Evolutionary conservation across 2,329 filamentous ascomycete species (phyloP).

Genomic region (Periconia digitata): DNA sequence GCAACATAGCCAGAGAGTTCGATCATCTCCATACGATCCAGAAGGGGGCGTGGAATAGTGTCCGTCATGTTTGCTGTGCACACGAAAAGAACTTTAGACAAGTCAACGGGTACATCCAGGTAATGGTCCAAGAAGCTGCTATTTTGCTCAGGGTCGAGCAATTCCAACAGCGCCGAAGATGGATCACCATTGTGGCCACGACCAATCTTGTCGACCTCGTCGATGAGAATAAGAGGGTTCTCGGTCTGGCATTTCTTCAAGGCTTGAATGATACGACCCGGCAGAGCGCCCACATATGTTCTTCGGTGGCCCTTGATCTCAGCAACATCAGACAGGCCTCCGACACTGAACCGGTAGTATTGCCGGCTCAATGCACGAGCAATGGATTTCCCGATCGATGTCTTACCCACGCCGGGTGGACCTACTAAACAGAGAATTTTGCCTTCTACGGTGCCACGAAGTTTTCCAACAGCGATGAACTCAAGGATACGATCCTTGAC

Average conservation of each 20-base stretch:
- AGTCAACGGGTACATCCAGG: conserved; percentile 95
- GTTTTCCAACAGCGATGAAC: conserved; percentile 97
- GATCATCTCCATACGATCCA: conserved; percentile 98
- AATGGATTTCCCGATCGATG: conserved; percentile 97
- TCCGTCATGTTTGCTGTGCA: conserved; percentile 99
- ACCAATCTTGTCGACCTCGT: conserved; percentile 98
- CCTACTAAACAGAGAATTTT: conserved; percentile 98
- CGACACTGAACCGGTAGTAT: conserved; percentile 98
- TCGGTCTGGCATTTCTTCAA: conserved; percentile 99
- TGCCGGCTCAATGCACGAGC: conserved; percentile 90
- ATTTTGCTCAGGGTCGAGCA: conserved; percentile 97
- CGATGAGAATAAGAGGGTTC: conserved; percentile 93
- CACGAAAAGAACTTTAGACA: conserved; percentile 97
- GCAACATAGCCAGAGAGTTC: conserved; percentile 94
- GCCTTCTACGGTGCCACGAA: conserved; percentile 94
- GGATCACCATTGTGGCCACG: conserved; percentile 95
- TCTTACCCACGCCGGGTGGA: conserved; percentile 96
- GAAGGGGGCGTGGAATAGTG: conserved; percentile 88
- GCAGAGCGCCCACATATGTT: conserved; percentile 93
- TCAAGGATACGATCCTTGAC: conserved; percentile 98
- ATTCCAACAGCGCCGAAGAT: conserved; percentile 86
- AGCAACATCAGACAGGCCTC: conserved; percentile 93
- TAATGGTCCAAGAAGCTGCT: conserved; percentile 97
- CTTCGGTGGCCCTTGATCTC: conserved; percentile 98
- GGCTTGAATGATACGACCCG: conserved; percentile 95